Base-by-base conservation (phyloP, 768 basidiomycete species). In the Psilocybe azurescens region DNA sequence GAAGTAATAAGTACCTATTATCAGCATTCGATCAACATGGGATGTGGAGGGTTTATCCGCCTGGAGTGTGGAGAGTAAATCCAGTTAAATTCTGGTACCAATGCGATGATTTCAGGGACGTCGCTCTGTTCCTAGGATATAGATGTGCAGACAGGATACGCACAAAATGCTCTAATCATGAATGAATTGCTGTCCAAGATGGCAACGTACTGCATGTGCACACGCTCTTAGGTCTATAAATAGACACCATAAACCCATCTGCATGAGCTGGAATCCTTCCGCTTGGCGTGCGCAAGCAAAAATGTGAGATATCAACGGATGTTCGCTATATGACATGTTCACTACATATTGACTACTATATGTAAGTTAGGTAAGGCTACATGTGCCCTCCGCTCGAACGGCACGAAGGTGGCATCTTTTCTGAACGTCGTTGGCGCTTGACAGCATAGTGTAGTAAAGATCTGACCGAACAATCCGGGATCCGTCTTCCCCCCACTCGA, bases 391-490 rank as follows among this genome's bases (percentile, higher is more conserved):
- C 52, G 52, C 52, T n/a, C 16, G 4, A 53, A 20, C 52, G 32
- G 52, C 52, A 38, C 14, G 14, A 32, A 62, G 53, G 36, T 30
- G 48, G 30, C 53, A 46, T 53, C 29, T 53, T 44, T 28, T 44
- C 44, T n/a, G 54, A 18, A 13, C n/a, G 54, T 54, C 29, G 24
- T 36, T 47, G 16, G 53, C 6, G 46, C 46, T 41, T 49, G 57
- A 47, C 29, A 47, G 14, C 28, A 39, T 30, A 32, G n/a, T 16
- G 30, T 32, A 53, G 16, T n/a, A 53, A 33, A 53, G 32, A 53
- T 33, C 29, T 36, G 32, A 24, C 52, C 52, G 52, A 36, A 53
- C 16, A 64, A 59, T 60, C 59, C 53, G 59, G 39, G 58, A 46
- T 56, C 41, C 36, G 41, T 18, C 52, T 48, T 61, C 54, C 38